These are phyloP conservation scores for Nigrospora osmanthi DNA, from an alignment of 2,329 filamentous ascomycete species.

Conservation along the genomic window DNA sequence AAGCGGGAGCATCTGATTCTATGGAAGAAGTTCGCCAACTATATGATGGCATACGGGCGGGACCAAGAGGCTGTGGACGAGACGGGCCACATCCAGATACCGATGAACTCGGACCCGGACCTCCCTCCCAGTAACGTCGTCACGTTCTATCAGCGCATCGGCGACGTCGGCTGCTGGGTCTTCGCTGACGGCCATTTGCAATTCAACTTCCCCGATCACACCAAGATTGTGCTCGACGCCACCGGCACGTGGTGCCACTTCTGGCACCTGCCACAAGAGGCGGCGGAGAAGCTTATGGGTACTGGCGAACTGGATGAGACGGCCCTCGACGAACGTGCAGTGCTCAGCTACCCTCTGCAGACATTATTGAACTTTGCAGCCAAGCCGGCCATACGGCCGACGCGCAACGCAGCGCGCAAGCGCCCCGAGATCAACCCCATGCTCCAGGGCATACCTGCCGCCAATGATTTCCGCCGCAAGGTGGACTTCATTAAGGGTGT, in stretches of 20 bases:
- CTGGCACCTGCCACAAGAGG: constrained; percentile 66
- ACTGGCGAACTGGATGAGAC: constrained; percentile 62
- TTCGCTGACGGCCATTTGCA: constrained; percentile 76
- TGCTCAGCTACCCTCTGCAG: constrained; percentile 64
- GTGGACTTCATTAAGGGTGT: constrained; percentile 64
- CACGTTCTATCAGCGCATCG: constrained; percentile 74
- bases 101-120: constrained; percentile 27
- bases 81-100: constrained; percentile 28
- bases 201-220: constrained; percentile 86
- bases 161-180: constrained; percentile 74
- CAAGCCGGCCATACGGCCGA: constrained; percentile 34
- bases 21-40: constrained; percentile 69
- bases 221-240: constrained; percentile 71
- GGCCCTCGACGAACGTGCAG: constrained; percentile 63
- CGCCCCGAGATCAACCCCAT: constrained; percentile 54
- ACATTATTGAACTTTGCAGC: constrained; percentile 62
- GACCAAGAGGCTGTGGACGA: constrained; percentile 55
- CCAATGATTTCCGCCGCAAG: constrained; percentile 68
- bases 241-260: constrained; percentile 72
- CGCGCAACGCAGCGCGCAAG: constrained; percentile 37
- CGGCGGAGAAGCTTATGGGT: constrained; percentile 55
- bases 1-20: constrained; percentile 59
- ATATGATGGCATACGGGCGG: constrained; percentile 66
- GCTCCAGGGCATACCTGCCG: constrained; percentile 56
- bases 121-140: constrained; percentile 52